Conservation (phyloP, 257 asterid species). For the Plantago major region DNA sequence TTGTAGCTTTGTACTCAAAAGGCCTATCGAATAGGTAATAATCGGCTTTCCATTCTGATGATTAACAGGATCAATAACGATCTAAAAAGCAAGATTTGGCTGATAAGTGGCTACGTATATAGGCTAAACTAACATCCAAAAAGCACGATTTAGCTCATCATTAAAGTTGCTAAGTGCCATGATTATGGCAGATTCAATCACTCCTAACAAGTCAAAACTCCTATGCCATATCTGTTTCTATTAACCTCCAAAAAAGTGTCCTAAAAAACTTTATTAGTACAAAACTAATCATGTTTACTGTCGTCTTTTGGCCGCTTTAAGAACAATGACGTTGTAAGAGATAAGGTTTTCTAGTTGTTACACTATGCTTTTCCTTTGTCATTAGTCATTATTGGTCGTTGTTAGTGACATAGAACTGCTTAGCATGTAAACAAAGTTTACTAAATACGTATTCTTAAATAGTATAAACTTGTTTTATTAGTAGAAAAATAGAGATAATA, state of each 20-base stretch:
- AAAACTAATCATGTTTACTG: constrained; percentile 18
- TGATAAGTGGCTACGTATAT: neutral
- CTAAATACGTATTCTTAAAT: neutral
- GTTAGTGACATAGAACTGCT: constrained; percentile 19
- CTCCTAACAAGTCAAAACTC: constrained; percentile 30
- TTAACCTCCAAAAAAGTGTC: no score
- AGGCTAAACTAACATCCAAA: no score
- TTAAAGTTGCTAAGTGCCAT: constrained; percentile 12
- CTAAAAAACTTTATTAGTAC: neutral
- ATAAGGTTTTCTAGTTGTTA: neutral
- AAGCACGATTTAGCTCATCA: constrained; percentile 9
- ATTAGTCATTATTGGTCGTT: constrained; percentile 22
- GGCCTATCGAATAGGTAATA: neutral
- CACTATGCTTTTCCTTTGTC: neutral
- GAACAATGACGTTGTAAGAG: constrained; percentile 16
- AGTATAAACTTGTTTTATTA: no score
- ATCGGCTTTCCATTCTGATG: constrained; percentile 12
- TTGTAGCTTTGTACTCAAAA: no score
- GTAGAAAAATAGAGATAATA: neutral
- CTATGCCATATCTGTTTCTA: no score
- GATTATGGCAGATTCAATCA: constrained; percentile 15
- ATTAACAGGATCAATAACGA: constrained; percentile 17
- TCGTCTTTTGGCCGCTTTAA: constrained; percentile 25
- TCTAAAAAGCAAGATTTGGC: constrained; percentile 19
- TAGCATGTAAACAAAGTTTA: neutral